Evolutionary conservation across 257 asterid species (phyloP).

Genomic region (Linderniella brevidens): DNA sequence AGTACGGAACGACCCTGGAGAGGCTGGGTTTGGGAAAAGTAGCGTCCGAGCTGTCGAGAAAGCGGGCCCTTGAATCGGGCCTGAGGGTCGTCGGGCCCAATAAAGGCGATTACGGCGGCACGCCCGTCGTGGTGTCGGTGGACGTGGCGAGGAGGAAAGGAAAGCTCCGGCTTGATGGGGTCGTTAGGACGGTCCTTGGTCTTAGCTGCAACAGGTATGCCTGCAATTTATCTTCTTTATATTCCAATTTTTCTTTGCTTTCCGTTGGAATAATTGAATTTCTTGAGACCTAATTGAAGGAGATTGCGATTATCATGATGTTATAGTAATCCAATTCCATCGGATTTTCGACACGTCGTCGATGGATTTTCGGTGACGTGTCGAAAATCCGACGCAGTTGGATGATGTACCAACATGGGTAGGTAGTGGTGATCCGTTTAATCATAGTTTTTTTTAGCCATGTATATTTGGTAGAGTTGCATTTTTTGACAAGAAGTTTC

Average conservation of each 20-base stretch:
- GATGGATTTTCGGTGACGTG: too few species aligned
- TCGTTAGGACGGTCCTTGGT: conserved; percentile 50
- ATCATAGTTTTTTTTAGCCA: too few species aligned
- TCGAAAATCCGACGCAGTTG: too few species aligned
- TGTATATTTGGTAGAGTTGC: too few species aligned
- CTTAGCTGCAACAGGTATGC: conserved; percentile 66
- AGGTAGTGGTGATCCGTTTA: too few species aligned
- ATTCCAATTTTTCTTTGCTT: neutral
- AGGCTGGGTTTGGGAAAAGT: conserved; percentile 58
- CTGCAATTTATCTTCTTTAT: neutral
- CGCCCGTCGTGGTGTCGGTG: conserved; percentile 66
- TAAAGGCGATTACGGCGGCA: conserved; percentile 49
- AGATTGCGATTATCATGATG: too few species aligned
- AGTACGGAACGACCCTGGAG: conserved; percentile 77
- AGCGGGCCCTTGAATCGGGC: conserved; percentile 76
- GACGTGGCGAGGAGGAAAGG: conserved; percentile 62
- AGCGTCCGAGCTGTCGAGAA: conserved; percentile 44
- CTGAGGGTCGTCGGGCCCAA: conserved; percentile 47
- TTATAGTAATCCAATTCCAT: too few species aligned
- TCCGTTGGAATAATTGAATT: neutral
- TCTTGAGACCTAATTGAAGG: neutral
- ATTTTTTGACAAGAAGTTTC: too few species aligned
- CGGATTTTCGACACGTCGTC: too few species aligned
- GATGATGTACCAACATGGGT: too few species aligned
- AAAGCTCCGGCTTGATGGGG: conserved; percentile 69